Evolutionary conservation across 805 yeast genomes (phyloP).

Genomic region (Pichia phayaonensis): DNA sequence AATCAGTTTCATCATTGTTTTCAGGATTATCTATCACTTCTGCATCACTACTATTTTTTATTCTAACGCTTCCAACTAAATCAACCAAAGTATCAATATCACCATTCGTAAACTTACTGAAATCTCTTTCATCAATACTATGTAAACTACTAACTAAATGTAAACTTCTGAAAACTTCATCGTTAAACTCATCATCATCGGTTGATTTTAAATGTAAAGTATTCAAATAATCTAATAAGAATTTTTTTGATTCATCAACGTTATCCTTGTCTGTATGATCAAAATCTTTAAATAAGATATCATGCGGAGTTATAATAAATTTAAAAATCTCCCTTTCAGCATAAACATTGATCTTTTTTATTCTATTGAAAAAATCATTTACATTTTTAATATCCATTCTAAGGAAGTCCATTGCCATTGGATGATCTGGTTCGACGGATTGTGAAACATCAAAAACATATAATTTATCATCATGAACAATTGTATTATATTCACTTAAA

Average conservation of each 20-base stretch:
- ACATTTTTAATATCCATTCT: conserved; percentile 97
- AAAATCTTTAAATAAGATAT: conserved; percentile 18
- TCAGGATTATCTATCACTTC: conserved; percentile 14
- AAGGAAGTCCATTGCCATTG: conserved; percentile 88
- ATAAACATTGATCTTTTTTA: conserved; percentile 65
- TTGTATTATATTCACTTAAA: conserved; percentile 86
- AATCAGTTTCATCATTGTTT: conserved; percentile 25
- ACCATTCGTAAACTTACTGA: conserved; percentile 69
- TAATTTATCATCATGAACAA: conserved; percentile 70
- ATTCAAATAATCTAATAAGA: conserved; percentile 36
- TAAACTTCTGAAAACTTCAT: conserved; percentile 78
- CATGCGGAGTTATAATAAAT: conserved; percentile 43
- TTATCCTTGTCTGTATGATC: conserved; percentile 9
- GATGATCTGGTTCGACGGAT: conserved; percentile 96
- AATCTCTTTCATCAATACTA: conserved; percentile 85
- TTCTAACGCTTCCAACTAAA: conserved; percentile 38
- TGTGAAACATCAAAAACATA: conserved; percentile 96
- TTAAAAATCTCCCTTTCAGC: conserved; percentile 78
- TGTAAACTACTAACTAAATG: conserved; percentile 74
- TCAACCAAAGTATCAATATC: conserved; percentile 71
- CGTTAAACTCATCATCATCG: conserved; percentile 52
- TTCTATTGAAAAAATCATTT: conserved; percentile 73
- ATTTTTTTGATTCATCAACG: conserved; percentile 34
- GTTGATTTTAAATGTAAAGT: conserved; percentile 51
- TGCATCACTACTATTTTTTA: conserved; percentile 17